These are phyloP conservation scores for Citrullus amarus DNA, from an alignment of 306 rosid species.

Conservation along the genomic window DNA sequence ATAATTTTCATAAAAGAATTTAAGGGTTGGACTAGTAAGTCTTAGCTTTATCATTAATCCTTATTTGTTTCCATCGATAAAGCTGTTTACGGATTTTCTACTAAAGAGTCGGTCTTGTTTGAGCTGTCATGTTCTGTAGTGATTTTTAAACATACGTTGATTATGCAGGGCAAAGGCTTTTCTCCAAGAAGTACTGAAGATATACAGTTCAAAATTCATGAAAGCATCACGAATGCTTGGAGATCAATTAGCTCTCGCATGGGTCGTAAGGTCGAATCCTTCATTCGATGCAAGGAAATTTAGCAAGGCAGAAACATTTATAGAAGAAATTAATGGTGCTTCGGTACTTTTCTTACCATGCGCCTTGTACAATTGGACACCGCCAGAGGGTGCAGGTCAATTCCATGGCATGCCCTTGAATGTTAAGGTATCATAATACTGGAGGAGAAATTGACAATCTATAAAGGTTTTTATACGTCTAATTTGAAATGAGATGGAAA, in stretches of 20 bases:
- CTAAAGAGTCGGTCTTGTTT: background rate
- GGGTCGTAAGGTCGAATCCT: constrained; percentile 70
- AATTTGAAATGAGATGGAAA: background rate
- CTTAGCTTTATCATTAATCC: background rate
- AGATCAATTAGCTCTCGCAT: constrained; percentile 92
- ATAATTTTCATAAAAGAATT: background rate
- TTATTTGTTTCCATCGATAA: background rate
- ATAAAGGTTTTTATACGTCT: background rate
- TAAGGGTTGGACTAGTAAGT: background rate
- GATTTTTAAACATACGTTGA: background rate
- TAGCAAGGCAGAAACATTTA: constrained; percentile 36
- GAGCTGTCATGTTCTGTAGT: background rate
- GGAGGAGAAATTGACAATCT: background rate
- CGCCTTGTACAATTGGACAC: constrained; percentile 81
- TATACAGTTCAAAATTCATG: constrained; percentile 51
- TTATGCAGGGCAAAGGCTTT: constrained; percentile 65
- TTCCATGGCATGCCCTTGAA: constrained; percentile 93
- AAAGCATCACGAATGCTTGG: constrained; percentile 87
- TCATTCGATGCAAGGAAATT: constrained; percentile 54
- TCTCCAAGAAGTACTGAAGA: constrained; percentile 54
- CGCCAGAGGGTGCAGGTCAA: constrained; percentile 97
- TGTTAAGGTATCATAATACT: constrained; percentile 48
- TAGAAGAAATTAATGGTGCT: constrained; percentile 50
- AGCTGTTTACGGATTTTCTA: background rate
- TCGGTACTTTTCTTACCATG: constrained; percentile 72